These are phyloP conservation scores for Mycosarcoma mackinlayi DNA, from an alignment of 1,284 basidiomycete genomes.

Conservation along the genomic window DNA sequence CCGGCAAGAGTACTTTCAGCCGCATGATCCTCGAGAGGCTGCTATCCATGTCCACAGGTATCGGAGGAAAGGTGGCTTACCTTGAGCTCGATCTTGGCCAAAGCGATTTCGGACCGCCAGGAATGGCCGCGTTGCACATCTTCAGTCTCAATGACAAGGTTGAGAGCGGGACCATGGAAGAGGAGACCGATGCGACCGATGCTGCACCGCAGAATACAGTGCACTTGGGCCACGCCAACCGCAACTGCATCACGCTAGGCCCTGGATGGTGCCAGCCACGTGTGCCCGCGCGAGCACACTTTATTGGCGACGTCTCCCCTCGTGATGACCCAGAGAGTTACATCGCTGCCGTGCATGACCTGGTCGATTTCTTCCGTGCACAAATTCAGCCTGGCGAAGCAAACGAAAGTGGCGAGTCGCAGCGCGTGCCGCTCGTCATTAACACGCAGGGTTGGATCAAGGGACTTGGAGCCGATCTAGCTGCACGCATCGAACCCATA, in stretches of 20 bases:
- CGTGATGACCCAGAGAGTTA: constrained; percentile 83
- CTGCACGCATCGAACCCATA: constrained; percentile 76
- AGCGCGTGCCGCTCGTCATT: constrained; percentile 78
- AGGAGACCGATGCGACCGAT: not conserved
- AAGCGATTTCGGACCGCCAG: constrained; percentile 89
- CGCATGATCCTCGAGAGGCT: constrained; percentile 80
- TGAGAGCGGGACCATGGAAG: not conserved
- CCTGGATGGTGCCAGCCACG: constrained; percentile 70
- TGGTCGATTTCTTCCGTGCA: constrained; percentile 74
- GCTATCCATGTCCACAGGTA: constrained; percentile 71
- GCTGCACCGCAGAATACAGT: not conserved
- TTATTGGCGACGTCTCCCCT: constrained; percentile 82
- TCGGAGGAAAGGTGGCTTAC: constrained; percentile 77
- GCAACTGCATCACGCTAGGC: constrained; percentile 31
- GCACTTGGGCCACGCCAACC: not conserved
- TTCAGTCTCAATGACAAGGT: constrained; percentile 66
- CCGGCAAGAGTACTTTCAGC: constrained; percentile 89
- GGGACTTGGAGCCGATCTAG: constrained; percentile 87
- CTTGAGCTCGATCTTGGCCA: constrained; percentile 94
- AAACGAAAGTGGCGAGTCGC: constrained; percentile 1
- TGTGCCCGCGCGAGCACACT: constrained; percentile 81
- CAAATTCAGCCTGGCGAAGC: constrained; percentile 23
- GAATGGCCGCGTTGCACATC: constrained; percentile 83
- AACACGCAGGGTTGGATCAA: constrained; percentile 98
- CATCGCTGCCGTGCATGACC: constrained; percentile 76